phyloP scores from a whole-genome alignment of 2,329 filamentous ascomycete genomes.

The Paradendryphiella salina region DNA sequence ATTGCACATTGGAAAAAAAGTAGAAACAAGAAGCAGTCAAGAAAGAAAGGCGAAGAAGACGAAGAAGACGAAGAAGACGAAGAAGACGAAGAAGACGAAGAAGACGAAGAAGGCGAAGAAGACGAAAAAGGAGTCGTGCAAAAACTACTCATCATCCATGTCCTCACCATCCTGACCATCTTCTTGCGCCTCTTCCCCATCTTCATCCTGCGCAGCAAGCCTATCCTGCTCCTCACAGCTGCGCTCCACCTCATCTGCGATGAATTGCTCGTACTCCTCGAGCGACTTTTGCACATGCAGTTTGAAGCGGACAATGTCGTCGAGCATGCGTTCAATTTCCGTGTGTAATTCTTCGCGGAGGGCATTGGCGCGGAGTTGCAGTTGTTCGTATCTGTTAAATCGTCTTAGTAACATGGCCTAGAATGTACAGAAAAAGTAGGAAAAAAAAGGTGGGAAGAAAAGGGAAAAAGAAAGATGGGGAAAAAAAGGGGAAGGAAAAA shows the following conservation, averaged over 20 bases:
- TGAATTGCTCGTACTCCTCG: slow-evolving; percentile 92
- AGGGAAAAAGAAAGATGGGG: neutral
- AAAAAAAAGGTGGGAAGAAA: too few relatives aligned
- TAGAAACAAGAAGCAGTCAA: neutral
- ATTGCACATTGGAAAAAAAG: too few relatives aligned
- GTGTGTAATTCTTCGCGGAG: slow-evolving; percentile 97
- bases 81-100: neutral
- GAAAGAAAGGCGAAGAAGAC: neutral
- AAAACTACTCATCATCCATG: slow-evolving; percentile 5
- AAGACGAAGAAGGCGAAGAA: neutral
- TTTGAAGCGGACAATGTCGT: slow-evolving; percentile 98
- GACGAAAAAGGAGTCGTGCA: neutral
- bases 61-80: neutral
- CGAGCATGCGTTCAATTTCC: slow-evolving; percentile 92
- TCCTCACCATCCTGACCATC: slow-evolving; percentile 2
- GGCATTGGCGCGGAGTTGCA: slow-evolving; percentile 79
- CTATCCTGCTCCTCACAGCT: slow-evolving; percentile 57
- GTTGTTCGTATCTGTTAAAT: slow-evolving; percentile 89
- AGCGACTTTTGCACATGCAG: slow-evolving; percentile 91
- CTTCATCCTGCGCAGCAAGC: slow-evolving; percentile 34
- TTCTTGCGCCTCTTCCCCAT: slow-evolving; percentile 35
- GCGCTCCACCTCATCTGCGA: slow-evolving; percentile 84
- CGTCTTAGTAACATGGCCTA: too few relatives aligned
- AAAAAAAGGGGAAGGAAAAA: neutral
- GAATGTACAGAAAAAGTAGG: too few relatives aligned